Conservation (phyloP, 2,329 filamentous ascomycete genomes). For the Aureobasidium melanogenum region DNA sequence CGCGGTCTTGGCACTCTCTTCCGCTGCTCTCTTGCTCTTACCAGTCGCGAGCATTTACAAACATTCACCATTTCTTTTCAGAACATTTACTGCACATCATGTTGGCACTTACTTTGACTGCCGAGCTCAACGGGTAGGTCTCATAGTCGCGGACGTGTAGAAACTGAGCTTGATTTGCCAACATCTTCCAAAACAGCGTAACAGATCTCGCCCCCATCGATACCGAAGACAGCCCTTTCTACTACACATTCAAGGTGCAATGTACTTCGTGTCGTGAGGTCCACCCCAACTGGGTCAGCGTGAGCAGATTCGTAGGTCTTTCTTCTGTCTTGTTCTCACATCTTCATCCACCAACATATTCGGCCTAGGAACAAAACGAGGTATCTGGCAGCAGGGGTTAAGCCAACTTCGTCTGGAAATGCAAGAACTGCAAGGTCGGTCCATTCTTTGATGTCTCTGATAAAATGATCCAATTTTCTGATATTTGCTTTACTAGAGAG, state of each 20-base stretch:
- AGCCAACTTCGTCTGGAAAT: constrained; percentile 99
- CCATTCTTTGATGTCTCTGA: not conserved
- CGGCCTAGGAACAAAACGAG: constrained; percentile 68
- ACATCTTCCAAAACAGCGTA: constrained; percentile 50
- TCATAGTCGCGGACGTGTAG: not conserved
- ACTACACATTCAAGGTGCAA: constrained; percentile 96
- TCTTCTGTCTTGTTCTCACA: not conserved
- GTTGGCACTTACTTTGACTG: constrained; percentile 58
- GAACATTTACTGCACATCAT: constrained; percentile 34
- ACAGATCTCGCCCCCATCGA: constrained; percentile 83
- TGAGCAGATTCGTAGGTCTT: constrained; percentile 74
- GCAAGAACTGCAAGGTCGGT: constrained; percentile 89
- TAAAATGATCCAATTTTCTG: no score
- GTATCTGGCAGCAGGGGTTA: constrained; percentile 89
- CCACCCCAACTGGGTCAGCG: constrained; percentile 75
- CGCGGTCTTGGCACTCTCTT: constrained; percentile 8
- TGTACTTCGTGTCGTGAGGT: constrained; percentile 94
- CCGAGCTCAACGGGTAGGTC: constrained; percentile 59
- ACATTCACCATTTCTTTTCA: not conserved
- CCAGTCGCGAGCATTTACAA: not conserved
- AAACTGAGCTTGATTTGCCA: constrained; percentile 1
- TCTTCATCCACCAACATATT: not conserved
- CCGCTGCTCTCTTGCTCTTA: not conserved
- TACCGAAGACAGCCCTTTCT: constrained; percentile 73
- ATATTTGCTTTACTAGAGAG: constrained; percentile 46